Evolutionary conservation across 2,329 filamentous ascomycete genomes (phyloP), one percentile per base, ranked within the genome.

Genomic region (Emmonsiellopsis sp.): DNA sequence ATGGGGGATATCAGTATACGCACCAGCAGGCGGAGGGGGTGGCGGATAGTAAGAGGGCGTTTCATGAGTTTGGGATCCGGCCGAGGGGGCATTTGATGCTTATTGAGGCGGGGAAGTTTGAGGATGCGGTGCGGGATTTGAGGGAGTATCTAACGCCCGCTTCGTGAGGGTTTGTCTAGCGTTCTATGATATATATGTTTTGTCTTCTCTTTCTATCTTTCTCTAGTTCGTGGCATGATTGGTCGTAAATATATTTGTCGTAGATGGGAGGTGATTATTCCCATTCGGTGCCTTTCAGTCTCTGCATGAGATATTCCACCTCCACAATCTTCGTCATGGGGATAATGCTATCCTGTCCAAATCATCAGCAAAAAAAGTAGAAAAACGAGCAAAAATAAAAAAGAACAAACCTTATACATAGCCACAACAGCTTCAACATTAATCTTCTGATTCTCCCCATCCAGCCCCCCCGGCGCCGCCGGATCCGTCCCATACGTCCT

Each of bases 251-350:
- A 17, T 40, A 6, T 36, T 49, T 40, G 46, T 10, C 46, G 34
- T 17, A 39, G 9, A 21, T 39, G 45, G 34, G 17, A 39, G 40
- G 8, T 21, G 17, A 39, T 49, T 31, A 49, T 37, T 75, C 72
- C 74, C 74, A 77, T 63, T 75, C 57, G 3, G 74, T 77, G 32
- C 73, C 74, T 60, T 74, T 81, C 52, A 98, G 74, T 58, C 93
- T 81, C 71, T 97, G 89, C 88, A 98, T 95, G 61, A 98, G 76
- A 69, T 98, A 98, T 63, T 98, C 93, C 8, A 98, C 90, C 76
- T 98, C 93, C 42, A 98, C 92, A 58, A 90, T 86, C 71, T 98
- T 98, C n/a, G 93, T 98, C 68, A 97, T 72, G 0, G 93, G 93
- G 62, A 98, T 98, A 56, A 98, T 91, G 72, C 68, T 95, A 82